phyloP scores from a whole-genome alignment of 75 land plant species.

The Pinus taeda region DNA sequence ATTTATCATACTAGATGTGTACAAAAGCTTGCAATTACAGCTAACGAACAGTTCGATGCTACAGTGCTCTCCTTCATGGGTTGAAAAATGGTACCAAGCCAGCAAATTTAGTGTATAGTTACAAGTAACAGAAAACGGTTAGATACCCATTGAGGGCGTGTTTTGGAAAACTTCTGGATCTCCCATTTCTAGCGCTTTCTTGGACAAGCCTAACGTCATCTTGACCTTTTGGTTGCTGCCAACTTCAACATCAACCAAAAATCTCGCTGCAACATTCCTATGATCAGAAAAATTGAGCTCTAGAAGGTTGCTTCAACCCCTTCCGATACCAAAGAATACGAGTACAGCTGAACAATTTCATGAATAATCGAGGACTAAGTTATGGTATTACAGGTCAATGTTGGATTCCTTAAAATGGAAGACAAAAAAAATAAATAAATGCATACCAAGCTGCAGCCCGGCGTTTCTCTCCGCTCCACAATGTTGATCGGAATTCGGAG shows the following conservation, averaged over 20 bases:
- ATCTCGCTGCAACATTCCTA: constrained; percentile 36
- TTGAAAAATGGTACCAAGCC: too few species aligned
- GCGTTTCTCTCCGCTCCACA: too few species aligned
- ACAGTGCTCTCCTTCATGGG: too few species aligned
- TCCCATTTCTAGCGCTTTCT: constrained; percentile 1
- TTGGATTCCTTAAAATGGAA: too few species aligned
- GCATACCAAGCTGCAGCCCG: constrained; percentile 80
- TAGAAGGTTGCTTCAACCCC: constrained; percentile 27
- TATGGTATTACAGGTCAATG: too few species aligned
- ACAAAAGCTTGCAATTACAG: too few species aligned
- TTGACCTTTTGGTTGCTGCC: constrained; percentile 2
- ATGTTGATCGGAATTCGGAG: too few species aligned
- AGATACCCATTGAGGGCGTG: background rate
- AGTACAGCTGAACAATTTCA: constrained; percentile 36
- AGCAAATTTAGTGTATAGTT: background rate
- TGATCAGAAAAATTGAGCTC: constrained; percentile 39
- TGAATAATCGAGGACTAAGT: background rate
- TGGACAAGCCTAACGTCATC: constrained; percentile 1
- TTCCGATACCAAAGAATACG: constrained; percentile 44
- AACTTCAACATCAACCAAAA: constrained; percentile 27
- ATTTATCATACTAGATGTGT: too few species aligned
- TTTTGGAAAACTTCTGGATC: constrained; percentile 6
- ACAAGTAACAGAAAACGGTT: background rate
- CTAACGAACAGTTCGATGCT: too few species aligned
- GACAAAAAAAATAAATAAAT: too few species aligned